These are phyloP conservation scores for Teunomyces cretensis DNA, from an alignment of 805 yeast genomes.

Conservation along the genomic window DNA sequence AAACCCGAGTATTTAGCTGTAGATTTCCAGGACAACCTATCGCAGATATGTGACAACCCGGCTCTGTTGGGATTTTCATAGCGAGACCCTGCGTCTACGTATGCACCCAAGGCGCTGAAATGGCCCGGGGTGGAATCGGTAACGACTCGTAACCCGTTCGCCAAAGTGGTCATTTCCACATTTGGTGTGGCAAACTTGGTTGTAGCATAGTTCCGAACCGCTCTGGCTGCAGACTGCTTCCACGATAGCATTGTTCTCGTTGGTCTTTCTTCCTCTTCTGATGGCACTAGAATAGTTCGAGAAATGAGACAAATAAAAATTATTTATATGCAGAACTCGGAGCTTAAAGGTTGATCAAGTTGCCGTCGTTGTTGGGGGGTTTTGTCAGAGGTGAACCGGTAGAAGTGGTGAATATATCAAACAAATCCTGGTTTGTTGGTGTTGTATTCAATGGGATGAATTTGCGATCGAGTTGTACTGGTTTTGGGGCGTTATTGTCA, in stretches of 20 bases:
- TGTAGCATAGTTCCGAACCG: constrained; percentile 1
- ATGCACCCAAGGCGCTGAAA: constrained; percentile 87
- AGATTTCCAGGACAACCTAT: constrained; percentile 81
- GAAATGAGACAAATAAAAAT: neutral
- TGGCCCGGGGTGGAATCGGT: constrained; percentile 87
- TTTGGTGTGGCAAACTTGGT: neutral
- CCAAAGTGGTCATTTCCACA: constrained; percentile 39
- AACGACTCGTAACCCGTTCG: constrained; percentile 80
- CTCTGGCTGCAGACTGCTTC: constrained; percentile 2
- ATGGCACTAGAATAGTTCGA: neutral
- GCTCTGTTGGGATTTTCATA: constrained; percentile 59
- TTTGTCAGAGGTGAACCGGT: neutral
- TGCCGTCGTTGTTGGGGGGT: neutral
- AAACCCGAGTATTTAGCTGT: constrained; percentile 58
- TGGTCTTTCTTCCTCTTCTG: neutral
- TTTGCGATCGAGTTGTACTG: constrained; percentile 2
- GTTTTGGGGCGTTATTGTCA: neutral
- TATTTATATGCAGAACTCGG: neutral
- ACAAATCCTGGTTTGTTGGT: constrained; percentile 7
- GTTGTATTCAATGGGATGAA: constrained; percentile 5
- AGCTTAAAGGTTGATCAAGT: neutral
- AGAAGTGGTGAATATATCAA: constrained; percentile 10
- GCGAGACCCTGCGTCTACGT: constrained; percentile 87
- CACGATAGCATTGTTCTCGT: constrained; percentile 1
- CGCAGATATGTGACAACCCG: constrained; percentile 83